phyloP scores from a whole-genome alignment of 2,329 filamentous ascomycete species.

The Alternaria sp. region DNA sequence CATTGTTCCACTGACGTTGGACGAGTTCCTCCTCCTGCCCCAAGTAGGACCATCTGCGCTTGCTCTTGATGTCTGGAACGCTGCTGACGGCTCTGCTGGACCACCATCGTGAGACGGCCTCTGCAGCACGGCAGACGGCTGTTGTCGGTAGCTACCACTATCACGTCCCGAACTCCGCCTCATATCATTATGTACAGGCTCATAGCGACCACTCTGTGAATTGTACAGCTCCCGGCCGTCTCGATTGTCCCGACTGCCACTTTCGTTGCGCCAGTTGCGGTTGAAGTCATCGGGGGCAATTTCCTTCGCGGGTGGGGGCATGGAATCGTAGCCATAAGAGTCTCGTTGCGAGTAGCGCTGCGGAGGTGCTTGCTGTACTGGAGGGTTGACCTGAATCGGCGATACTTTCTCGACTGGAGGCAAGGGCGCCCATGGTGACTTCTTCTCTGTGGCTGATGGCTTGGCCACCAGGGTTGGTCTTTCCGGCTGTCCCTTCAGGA shows the following conservation, averaged over 20 bases:
- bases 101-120: slow-evolving; percentile 69
- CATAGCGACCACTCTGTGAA: slow-evolving; percentile 92
- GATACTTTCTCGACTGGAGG: slow-evolving; percentile 85
- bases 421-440: slow-evolving; percentile 90
- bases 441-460: slow-evolving; percentile 74
- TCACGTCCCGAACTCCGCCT: slow-evolving; percentile 73
- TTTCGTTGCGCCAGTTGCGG: slow-evolving; percentile 80
- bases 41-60: slow-evolving; percentile 71
- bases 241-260: slow-evolving; percentile 60
- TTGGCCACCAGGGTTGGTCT: slow-evolving; percentile 79
- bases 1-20: slow-evolving; percentile 88
- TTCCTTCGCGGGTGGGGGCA: slow-evolving; percentile 72
- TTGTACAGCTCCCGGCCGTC: slow-evolving; percentile 83
- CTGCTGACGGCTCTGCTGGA: slow-evolving; percentile 82
- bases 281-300: slow-evolving; percentile 95
- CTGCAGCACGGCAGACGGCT: slow-evolving; percentile 81
- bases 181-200: slow-evolving; percentile 76
- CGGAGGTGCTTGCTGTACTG: slow-evolving; percentile 51
- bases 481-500: slow-evolving; percentile 72
- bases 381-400: slow-evolving; percentile 69
- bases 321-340: slow-evolving; percentile 63
- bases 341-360: slow-evolving; percentile 65
- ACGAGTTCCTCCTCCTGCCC: slow-evolving; percentile 82
- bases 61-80: slow-evolving; percentile 81
- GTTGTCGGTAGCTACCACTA: slow-evolving; percentile 72